Evolutionary conservation across 164 flowering plant species (phyloP), one percentile per base, ranked within the genome.

Genomic region (Kalanchoe fedtschenkoi): DNA sequence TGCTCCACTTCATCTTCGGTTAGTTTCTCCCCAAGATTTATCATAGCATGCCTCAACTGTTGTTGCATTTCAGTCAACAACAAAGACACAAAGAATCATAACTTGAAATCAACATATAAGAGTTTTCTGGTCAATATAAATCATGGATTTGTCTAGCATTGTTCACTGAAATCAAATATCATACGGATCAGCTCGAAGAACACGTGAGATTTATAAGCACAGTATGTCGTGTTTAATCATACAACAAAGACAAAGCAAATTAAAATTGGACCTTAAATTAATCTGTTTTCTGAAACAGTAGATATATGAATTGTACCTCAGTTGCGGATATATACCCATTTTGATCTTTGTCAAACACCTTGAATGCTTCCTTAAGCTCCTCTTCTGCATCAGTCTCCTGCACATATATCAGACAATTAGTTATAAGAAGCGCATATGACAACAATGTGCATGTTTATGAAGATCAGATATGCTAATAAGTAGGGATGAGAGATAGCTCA

Each of bases 341-440:
- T 37, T 58, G 61, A 58, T 58, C 61, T 22, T 58, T 58, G 38
- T 58, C 61, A 8, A 58, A 34, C 24, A 58, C 61, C 41, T 58
- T 58, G 42, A 58, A 58, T 33, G 61, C 61, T 34, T 58, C 61
- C 41, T 34, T 58, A 15, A 58, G 41, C 61, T 58, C 61, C 16
- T 34, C 61, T 58, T 58, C 61, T 34, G 61, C 61, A 58, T 58
- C 61, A 58, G 28, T 58, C 28, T 58, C 61, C 61, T 58, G 19
- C 26, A 55, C 58, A 55, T 26, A 16, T 24, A 54, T 26, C 46
- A 54, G 5, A 55, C 34, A 55, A 22, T 42, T 5, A 15, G 17
- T 55, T 32, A 6, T 42, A 42, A 42, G 46, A 55, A 8, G 4
- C 58, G 21, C 38, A 4, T 1, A 57, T n/a, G 38, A 15, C 4